Conservation (phyloP, 352 stramenopile genomes). For the Phytophthora sp. region DNA sequence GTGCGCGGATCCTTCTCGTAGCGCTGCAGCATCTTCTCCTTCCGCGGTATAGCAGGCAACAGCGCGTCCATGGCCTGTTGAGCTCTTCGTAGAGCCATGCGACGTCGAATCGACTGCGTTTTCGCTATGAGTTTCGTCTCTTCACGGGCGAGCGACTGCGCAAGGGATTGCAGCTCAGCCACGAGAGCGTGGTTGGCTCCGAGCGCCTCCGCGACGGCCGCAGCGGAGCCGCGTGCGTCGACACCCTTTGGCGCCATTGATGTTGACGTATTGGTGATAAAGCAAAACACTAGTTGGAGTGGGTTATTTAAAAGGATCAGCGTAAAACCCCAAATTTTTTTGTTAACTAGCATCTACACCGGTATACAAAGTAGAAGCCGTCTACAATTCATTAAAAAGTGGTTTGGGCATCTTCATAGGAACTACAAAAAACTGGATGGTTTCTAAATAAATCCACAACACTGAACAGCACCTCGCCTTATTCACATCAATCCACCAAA, state of each 20-base stretch:
- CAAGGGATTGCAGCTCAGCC: conserved; percentile 43
- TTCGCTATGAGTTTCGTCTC: conserved; percentile 44
- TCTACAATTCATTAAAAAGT: conserved; percentile 28
- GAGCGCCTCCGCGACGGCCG: conserved; percentile 35
- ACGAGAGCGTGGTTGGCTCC: conserved; percentile 53
- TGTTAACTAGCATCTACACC: too few relatives aligned
- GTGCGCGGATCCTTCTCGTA: conserved; percentile 13
- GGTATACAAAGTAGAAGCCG: too few relatives aligned
- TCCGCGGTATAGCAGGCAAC: conserved; percentile 3
- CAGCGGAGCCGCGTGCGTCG: conserved; percentile 13
- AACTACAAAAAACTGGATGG: neutral
- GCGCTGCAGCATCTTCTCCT: neutral
- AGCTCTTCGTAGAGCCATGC: conserved; percentile 56
- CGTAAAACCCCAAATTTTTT: too few relatives aligned
- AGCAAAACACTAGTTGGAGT: too few relatives aligned
- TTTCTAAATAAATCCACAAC: conserved; percentile 26
- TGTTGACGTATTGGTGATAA: neutral
- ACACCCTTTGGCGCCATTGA: conserved; percentile 17
- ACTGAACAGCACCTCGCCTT: conserved; percentile 9
- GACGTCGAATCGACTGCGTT: conserved; percentile 55
- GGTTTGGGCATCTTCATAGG: conserved; percentile 12
- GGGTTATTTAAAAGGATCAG: too few relatives aligned
- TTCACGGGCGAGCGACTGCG: conserved; percentile 39
- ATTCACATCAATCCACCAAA: conserved; percentile 28
- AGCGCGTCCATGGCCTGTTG: conserved; percentile 57